Percentiles rank a stretch among this genome's conserved stretches.
These are phyloP conservation scores for Talaromyces islandicus DNA, from an alignment of 2,329 filamentous ascomycete genomes.

Conservation along the genomic window DNA sequence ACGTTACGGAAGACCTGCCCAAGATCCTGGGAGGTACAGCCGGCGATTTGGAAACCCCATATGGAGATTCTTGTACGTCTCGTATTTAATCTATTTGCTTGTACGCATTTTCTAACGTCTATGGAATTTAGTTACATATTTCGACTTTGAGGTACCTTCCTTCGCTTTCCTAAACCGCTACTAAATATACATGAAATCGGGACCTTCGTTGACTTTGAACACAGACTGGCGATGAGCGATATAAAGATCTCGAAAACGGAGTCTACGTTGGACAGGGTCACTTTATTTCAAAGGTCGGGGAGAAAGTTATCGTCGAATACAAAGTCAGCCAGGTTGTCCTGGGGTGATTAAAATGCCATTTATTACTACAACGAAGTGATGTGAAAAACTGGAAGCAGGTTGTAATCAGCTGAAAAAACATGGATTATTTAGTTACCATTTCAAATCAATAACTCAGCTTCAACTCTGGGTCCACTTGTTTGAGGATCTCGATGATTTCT, in stretches of 20 bases:
- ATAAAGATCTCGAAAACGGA: conserved; percentile 35
- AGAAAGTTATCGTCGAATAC: conserved; percentile 36
- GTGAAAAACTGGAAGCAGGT: background rate
- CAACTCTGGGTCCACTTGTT: conserved; percentile 8
- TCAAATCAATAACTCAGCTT: conserved; percentile 1
- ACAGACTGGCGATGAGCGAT: conserved; percentile 36
- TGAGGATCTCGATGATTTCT: conserved; percentile 11
- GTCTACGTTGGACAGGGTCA: conserved; percentile 37
- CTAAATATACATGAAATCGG: background rate
- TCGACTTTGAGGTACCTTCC: conserved; percentile 30
- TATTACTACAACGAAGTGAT: background rate
- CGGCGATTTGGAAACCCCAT: conserved; percentile 29
- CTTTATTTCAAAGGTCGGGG: conserved; percentile 32
- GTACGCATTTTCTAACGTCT: background rate
- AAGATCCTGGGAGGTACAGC: conserved; percentile 28
- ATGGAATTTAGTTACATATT: conserved; percentile 26
- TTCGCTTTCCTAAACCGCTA: background rate
- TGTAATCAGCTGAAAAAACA: background rate
- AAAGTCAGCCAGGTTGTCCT: conserved; percentile 34
- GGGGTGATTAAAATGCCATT: conserved; percentile 10
- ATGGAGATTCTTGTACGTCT: conserved; percentile 35
- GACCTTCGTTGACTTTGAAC: background rate
- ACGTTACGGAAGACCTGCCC: conserved; percentile 25
- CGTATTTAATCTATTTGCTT: background rate
- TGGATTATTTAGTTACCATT: background rate